Conservation (phyloP, 306 rosid species). For the Prunus dulcis region DNA sequence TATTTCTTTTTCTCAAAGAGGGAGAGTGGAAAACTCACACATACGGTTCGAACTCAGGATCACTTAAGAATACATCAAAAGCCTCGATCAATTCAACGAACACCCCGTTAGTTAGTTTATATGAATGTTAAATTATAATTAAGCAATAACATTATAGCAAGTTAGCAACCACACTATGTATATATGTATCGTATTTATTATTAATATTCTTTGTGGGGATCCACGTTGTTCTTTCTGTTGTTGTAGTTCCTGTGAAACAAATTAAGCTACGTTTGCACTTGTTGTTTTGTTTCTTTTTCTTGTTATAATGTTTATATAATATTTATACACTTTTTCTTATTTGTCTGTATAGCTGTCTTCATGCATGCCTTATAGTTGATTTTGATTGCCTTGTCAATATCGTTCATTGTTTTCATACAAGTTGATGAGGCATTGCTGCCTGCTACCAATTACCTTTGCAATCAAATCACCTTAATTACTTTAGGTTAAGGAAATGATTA, state of each 20-base stretch:
- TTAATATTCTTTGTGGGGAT: conserved; percentile 3
- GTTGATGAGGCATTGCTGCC: neutral
- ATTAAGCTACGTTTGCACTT: neutral
- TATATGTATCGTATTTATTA: no score
- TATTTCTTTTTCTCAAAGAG: no score
- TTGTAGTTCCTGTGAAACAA: neutral
- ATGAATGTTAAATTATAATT: no score
- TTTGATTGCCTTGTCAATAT: neutral
- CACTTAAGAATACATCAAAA: no score
- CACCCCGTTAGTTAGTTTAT: no score
- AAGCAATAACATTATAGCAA: neutral
- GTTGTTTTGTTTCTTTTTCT: neutral
- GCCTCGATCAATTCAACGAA: no score
- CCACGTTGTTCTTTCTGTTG: neutral
- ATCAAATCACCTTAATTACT: neutral
- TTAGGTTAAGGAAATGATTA: neutral
- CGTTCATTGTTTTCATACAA: neutral
- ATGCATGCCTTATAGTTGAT: neutral
- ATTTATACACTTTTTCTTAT: neutral
- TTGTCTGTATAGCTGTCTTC: conserved; percentile 10
- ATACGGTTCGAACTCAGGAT: no score
- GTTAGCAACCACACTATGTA: neutral
- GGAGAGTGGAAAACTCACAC: no score
- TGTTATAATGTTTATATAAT: neutral
- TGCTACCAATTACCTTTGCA: neutral